Percentiles rank a stretch among this genome's conserved stretches.
These are phyloP conservation scores for Leptographium lundbergii DNA, from an alignment of 2,329 filamentous ascomycete genomes.

Conservation along the genomic window DNA sequence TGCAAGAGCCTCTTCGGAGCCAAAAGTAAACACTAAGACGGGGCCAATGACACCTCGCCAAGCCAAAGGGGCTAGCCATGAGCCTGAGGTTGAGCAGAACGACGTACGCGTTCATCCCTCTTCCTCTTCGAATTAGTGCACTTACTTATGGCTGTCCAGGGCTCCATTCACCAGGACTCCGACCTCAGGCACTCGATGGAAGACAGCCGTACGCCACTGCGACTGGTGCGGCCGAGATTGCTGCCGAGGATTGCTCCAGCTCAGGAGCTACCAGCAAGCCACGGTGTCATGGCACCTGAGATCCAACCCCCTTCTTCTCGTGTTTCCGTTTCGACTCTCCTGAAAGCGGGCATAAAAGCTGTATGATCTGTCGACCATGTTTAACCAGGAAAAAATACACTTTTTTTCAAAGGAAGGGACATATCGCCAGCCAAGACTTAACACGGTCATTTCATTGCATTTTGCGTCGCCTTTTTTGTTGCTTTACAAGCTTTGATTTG, in stretches of 20 bases:
- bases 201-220: neutral
- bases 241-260: neutral
- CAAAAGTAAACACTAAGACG: neutral
- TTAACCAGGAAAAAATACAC: neutral
- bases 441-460: too few relatives aligned
- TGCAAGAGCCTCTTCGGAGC: neutral
- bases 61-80: neutral
- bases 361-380: neutral
- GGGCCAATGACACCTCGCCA: neutral
- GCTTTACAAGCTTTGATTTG: neutral
- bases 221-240: neutral
- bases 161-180: neutral
- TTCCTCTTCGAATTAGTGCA: neutral
- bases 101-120: neutral
- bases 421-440: too few relatives aligned
- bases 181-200: neutral
- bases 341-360: neutral
- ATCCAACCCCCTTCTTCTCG: neutral
- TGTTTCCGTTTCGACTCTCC: conserved; percentile 1
- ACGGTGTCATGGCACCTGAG: neutral
- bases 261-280: neutral
- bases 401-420: neutral
- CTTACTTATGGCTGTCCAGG: neutral
- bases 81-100: neutral
- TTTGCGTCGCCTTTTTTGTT: too few relatives aligned